Evolutionary conservation across 2,329 filamentous ascomycete species (phyloP).

Genomic region (Dendrostoma leiphaemia): DNA sequence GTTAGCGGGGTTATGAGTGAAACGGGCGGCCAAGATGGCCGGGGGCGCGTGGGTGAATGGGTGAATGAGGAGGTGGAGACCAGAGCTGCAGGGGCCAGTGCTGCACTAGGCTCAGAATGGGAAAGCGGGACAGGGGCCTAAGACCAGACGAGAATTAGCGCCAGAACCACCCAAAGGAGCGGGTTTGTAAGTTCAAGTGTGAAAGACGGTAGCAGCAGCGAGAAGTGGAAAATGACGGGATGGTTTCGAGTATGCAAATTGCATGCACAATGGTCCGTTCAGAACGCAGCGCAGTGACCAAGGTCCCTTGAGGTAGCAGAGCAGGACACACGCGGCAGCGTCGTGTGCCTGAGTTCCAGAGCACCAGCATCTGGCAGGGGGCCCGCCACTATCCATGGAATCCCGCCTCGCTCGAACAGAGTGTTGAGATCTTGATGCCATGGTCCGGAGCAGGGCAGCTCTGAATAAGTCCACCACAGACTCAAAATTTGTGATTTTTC

Average conservation of each 20-base stretch:
- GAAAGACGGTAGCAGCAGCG: too few species aligned
- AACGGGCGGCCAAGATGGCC: background rate
- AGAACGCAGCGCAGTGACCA: too few species aligned
- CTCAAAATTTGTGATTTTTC: background rate
- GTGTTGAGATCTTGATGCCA: too few species aligned
- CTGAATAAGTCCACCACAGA: background rate
- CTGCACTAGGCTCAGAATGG: slow-evolving; percentile 3
- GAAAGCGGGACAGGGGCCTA: slow-evolving; percentile 4
- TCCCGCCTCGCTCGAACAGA: background rate
- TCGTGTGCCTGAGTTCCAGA: background rate
- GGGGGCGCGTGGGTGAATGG: background rate
- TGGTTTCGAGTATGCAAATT: too few species aligned
- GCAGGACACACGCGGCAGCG: background rate
- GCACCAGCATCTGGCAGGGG: background rate
- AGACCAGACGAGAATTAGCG: slow-evolving; percentile 12
- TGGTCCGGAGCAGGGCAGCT: background rate
- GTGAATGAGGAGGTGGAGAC: background rate
- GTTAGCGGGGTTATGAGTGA: background rate
- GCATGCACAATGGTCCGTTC: too few species aligned
- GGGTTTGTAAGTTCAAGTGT: background rate
- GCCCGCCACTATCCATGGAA: too few species aligned
- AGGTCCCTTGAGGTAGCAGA: too few species aligned
- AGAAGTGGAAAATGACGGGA: too few species aligned
- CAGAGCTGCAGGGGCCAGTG: background rate
- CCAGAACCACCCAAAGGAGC: slow-evolving; percentile 1